A percentile compares a stretch with the other conserved stretches of the same genome.
Conservation (phyloP, 805 yeast genomes). For the Scheffersomyces amazonensis region DNA sequence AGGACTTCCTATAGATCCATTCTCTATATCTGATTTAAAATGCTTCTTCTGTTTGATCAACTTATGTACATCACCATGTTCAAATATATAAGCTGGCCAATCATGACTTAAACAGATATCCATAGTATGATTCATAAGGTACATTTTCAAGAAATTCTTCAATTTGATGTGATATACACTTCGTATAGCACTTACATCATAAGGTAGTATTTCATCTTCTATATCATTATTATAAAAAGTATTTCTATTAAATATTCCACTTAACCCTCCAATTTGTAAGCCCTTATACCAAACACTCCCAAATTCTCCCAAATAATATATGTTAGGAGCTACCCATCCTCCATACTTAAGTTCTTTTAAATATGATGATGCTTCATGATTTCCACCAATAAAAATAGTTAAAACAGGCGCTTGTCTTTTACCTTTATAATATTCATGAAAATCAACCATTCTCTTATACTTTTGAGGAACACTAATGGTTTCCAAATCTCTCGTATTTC, state of each 20-base stretch:
- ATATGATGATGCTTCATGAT: constrained; percentile 87
- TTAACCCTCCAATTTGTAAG: constrained; percentile 71
- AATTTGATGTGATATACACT: constrained; percentile 75
- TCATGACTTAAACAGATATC: constrained; percentile 81
- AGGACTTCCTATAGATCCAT: constrained; percentile 69
- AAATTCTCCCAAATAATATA: constrained; percentile 78
- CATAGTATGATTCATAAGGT: constrained; percentile 30
- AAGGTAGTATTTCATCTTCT: constrained; percentile 47
- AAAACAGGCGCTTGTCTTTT: constrained; percentile 61
- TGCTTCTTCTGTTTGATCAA: constrained; percentile 62
- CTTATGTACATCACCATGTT: constrained; percentile 53
- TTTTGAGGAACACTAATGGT: constrained; percentile 79
- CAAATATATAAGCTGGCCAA: constrained; percentile 85
- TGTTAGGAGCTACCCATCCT: constrained; percentile 90
- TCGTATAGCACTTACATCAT: constrained; percentile 42
- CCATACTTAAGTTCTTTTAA: constrained; percentile 73
- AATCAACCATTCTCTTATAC: constrained; percentile 75
- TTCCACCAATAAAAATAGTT: constrained; percentile 90
- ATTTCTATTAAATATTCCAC: constrained; percentile 71
- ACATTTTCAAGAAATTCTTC: constrained; percentile 56
- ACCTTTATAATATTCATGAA: constrained; percentile 67
- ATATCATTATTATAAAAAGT: constrained; percentile 41
- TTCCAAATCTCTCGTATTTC: constrained; percentile 60
- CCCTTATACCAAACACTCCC: constrained; percentile 77
- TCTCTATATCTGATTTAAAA: constrained; percentile 60